phyloP scores from a whole-genome alignment of 2,329 filamentous ascomycete genomes.

The Cordyceps farinosa region DNA sequence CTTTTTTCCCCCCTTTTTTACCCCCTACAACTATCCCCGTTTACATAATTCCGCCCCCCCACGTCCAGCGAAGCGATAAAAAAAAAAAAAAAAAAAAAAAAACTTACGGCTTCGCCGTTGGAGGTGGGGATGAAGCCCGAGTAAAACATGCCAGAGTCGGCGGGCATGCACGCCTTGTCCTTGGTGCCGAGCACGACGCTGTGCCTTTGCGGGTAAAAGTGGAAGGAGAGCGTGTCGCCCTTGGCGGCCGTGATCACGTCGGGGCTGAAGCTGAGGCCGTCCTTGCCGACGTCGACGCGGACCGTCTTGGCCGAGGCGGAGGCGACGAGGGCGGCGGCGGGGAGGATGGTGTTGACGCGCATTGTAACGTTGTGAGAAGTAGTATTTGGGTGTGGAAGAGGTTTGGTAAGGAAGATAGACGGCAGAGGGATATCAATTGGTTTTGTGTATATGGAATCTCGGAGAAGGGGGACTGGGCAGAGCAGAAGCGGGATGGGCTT shows the following conservation, averaged over 20 bases:
- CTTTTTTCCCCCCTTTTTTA: not conserved
- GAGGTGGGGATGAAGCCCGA: slow-evolving; percentile 4
- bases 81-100: not conserved
- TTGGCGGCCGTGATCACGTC: slow-evolving; percentile 39
- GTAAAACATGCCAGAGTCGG: slow-evolving; percentile 6
- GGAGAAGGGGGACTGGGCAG: too few species aligned
- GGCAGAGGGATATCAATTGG: not conserved
- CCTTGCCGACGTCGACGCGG: slow-evolving; percentile 41
- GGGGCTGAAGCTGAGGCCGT: slow-evolving; percentile 42
- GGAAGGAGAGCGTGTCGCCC: slow-evolving; percentile 52
- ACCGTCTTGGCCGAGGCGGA: slow-evolving; percentile 26
- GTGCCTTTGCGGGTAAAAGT: slow-evolving; percentile 49
- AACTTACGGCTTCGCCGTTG: slow-evolving; percentile 3
- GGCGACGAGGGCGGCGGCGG: slow-evolving; percentile 15
- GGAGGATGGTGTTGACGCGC: slow-evolving; percentile 11
- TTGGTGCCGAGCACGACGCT: slow-evolving; percentile 48
- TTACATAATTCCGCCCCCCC: not conserved
- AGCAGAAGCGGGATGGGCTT: too few species aligned
- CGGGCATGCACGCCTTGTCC: slow-evolving; percentile 44
- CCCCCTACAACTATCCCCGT: too few species aligned
- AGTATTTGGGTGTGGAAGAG: not conserved
- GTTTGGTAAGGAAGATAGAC: not conserved
- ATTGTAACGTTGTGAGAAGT: not conserved
- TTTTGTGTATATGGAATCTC: not conserved
- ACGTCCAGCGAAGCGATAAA: slow-evolving; percentile 7